Base-by-base conservation (phyloP, 2,329 filamentous ascomycete genomes). In the Microsporum audouinii region DNA sequence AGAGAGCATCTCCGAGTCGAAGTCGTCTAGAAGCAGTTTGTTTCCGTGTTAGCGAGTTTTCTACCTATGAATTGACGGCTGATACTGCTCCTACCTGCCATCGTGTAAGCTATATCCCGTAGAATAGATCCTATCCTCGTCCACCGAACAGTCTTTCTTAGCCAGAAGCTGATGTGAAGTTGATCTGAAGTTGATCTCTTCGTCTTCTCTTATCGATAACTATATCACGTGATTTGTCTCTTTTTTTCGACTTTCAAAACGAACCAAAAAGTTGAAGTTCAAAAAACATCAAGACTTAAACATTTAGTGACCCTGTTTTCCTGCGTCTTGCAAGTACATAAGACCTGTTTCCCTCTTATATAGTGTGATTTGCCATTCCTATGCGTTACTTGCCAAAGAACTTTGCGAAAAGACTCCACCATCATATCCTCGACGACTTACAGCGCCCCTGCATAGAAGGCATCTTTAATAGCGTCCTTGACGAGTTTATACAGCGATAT, bases 1-100 rank as follows among this genome's bases (percentile, higher is more conserved):
- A 51, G 78, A 81, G 63, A 78, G 76, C 81, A 83, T 83, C 63
- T 78, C 79, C 34, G 78, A 81, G 72, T 83, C 81, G 31, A 34
- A 55, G 5, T 55, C 49, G 49, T 55, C 49, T 34, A 10, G 6
- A 5, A 2, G 17, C 17, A 23, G 17, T 23, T 23, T 23, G 17
- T 23, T 23, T 23, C 12, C 7, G 2, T 8, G n/a, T 55, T 34
- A 55, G 49, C 49, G 43, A 47, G 43, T 17, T 34, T 31, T n/a
- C 31, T 23, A 1, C 45, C 1, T 47, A 27, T 23, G 29, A n/a
- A 6, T 33, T 27, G 3, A 27, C 12, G 8, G 12, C 2, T 53
- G 23, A n/a, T 2, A 6, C 49, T 34, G 27, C n/a, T 36, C 49
- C 4, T 55, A 55, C 49, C 49, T 8, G 49, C 49, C 49, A 55